Conservation (phyloP, 306 rosid species). For the Chamaecrista fasciculata region DNA sequence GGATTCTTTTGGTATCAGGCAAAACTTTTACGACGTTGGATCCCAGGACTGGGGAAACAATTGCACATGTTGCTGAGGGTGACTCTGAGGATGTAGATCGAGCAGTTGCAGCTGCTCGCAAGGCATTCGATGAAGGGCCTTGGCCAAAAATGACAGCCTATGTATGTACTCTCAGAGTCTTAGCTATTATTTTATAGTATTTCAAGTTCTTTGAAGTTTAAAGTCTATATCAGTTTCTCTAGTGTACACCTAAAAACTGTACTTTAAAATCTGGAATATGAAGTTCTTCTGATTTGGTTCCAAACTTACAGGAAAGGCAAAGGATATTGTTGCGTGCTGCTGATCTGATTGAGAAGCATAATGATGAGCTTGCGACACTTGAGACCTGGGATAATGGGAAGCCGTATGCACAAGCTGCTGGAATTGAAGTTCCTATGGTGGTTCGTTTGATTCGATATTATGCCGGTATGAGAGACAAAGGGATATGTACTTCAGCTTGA, state of each 20-base stretch:
- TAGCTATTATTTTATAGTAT: neutral
- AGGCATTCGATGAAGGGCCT: slow-evolving; percentile 88
- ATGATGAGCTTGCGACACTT: slow-evolving; percentile 73
- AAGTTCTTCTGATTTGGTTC: slow-evolving; percentile 18
- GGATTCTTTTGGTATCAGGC: slow-evolving; percentile 45
- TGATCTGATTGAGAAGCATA: slow-evolving; percentile 73
- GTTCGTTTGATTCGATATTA: slow-evolving; percentile 71
- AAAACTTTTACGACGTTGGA: slow-evolving; percentile 78
- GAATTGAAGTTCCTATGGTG: slow-evolving; percentile 68
- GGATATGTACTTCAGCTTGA: neutral
- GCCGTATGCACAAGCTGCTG: slow-evolving; percentile 74
- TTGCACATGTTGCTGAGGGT: slow-evolving; percentile 87
- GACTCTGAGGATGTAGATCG: slow-evolving; percentile 73
- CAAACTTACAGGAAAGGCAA: slow-evolving; percentile 63
- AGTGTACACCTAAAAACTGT: too few species aligned
- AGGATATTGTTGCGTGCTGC: slow-evolving; percentile 68
- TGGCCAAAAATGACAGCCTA: slow-evolving; percentile 95
- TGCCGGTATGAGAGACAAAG: slow-evolving; percentile 52
- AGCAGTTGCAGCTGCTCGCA: slow-evolving; percentile 87
- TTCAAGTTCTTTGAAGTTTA: neutral
- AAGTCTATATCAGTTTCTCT: too few species aligned
- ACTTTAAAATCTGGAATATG: neutral
- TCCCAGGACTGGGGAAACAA: slow-evolving; percentile 82
- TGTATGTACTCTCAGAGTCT: slow-evolving; percentile 37
- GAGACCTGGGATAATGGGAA: slow-evolving; percentile 98